A percentile compares a stretch with the other conserved stretches of the same genome.
These are phyloP conservation scores for Floccularia luteovirens DNA, from an alignment of 768 basidiomycete genomes.

Conservation along the genomic window DNA sequence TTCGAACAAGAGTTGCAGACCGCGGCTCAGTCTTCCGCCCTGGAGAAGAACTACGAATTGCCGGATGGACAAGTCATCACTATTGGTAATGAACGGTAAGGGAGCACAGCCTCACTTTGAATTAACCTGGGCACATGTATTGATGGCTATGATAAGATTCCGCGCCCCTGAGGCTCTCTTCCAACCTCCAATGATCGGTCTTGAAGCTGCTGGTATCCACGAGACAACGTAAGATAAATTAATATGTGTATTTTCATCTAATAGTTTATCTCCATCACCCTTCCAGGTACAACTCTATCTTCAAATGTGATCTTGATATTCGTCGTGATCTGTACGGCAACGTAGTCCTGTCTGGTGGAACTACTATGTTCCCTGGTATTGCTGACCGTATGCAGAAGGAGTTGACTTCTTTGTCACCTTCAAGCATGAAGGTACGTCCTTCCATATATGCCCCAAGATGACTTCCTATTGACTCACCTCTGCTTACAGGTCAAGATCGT, in stretches of 20 bases:
- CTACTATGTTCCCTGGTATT: conserved; percentile 96
- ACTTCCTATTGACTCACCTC: conserved; percentile 4
- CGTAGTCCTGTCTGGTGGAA: conserved; percentile 83
- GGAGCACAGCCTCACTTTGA: conserved; percentile 12
- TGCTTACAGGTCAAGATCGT: conserved; percentile 72
- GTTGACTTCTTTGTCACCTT: conserved; percentile 74
- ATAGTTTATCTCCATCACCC: neutral
- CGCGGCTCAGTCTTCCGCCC: conserved; percentile 79
- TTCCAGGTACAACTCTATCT: conserved; percentile 74
- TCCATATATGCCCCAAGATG: conserved; percentile 4
- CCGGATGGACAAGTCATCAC: conserved; percentile 94
- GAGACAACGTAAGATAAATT: conserved; percentile 63
- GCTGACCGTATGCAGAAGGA: conserved; percentile 96
- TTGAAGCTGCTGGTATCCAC: conserved; percentile 88
- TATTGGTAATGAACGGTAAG: conserved; percentile 87
- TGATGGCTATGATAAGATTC: conserved; percentile 54
- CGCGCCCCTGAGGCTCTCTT: conserved; percentile 92
- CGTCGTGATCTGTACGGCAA: conserved; percentile 77
- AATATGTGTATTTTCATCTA: neutral
- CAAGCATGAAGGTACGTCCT: conserved; percentile 71
- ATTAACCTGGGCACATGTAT: conserved; percentile 11
- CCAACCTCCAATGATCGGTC: conserved; percentile 86
- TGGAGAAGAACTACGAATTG: conserved; percentile 92
- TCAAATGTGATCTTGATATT: conserved; percentile 83
- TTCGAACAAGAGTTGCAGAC: conserved; percentile 92